Conservation (phyloP, 192 early-diverging fungal genomes). For the Coemansia aciculifera region DNA sequence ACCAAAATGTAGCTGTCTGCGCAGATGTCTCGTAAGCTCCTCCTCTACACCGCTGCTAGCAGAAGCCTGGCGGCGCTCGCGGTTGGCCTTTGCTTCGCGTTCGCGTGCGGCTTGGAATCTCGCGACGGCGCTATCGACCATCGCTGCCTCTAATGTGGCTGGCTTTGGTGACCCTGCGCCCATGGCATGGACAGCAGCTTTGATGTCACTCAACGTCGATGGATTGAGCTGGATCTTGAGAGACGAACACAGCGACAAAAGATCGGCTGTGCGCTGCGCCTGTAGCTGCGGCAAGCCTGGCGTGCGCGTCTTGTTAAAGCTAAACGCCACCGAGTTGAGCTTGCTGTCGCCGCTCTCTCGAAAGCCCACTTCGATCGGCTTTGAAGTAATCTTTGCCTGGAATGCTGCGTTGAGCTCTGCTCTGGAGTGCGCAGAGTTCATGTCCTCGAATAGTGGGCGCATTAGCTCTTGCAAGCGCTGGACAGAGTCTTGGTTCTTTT, state of each 20-base stretch:
- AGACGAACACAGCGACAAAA: conserved; percentile 31
- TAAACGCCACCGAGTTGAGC: conserved; percentile 15
- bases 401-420: background rate
- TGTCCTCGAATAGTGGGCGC: conserved; percentile 17
- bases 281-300: conserved; percentile 10
- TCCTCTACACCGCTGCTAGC: conserved; percentile 10
- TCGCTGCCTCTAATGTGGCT: background rate
- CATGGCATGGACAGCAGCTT: conserved; percentile 5
- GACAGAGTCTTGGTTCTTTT: conserved; percentile 35
- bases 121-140: conserved; percentile 30
- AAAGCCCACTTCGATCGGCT: conserved; percentile 15
- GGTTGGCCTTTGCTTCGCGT: conserved; percentile 1
- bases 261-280: conserved; percentile 36
- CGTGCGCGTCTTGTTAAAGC: conserved; percentile 14
- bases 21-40: background rate
- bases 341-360: background rate
- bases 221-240: conserved; percentile 9
- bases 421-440: conserved; percentile 5
- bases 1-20: background rate
- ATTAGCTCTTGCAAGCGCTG: conserved; percentile 48
- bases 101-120: conserved; percentile 19
- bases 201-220: conserved; percentile 14
- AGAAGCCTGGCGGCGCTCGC: background rate
- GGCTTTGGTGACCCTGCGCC: background rate
- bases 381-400: conserved; percentile 1